These are phyloP conservation scores for Macrotyloma uniflorum DNA, from an alignment of 306 rosid species.

Conservation along the genomic window DNA sequence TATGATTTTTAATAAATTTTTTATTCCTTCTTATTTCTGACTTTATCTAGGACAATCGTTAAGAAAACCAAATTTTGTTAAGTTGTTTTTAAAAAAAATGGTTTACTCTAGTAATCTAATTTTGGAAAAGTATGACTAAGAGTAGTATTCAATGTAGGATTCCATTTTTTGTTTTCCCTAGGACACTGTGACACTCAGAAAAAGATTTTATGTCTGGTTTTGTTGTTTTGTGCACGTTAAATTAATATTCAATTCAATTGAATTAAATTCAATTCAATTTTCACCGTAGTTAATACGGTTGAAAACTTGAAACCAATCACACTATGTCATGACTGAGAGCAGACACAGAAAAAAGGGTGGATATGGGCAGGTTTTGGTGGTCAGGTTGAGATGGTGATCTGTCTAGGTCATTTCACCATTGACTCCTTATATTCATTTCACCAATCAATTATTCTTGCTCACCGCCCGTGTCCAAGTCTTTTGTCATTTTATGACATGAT, in stretches of 20 bases:
- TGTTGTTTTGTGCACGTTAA: constrained; percentile 28
- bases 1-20: not conserved
- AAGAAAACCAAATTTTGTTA: not conserved
- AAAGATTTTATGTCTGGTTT: constrained; percentile 17
- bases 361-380: not conserved
- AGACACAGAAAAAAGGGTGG: not conserved
- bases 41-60: not conserved
- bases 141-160: not conserved
- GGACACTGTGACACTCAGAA: not conserved
- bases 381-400: not conserved
- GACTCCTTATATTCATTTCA: not conserved
- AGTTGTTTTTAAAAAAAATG: not conserved
- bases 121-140: not conserved
- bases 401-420: not conserved
- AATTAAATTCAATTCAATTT: not conserved
- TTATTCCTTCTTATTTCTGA: not conserved
- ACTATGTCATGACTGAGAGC: constrained; percentile 27
- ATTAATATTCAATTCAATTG: not conserved
- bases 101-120: not conserved
- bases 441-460: constrained; percentile 1
- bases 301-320: not conserved
- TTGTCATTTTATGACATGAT: constrained; percentile 15
- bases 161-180: not conserved
- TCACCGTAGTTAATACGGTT: constrained; percentile 7
- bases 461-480: not conserved